Conservation (phyloP, 2,329 filamentous ascomycete genomes). For the Xylaria sp. region DNA sequence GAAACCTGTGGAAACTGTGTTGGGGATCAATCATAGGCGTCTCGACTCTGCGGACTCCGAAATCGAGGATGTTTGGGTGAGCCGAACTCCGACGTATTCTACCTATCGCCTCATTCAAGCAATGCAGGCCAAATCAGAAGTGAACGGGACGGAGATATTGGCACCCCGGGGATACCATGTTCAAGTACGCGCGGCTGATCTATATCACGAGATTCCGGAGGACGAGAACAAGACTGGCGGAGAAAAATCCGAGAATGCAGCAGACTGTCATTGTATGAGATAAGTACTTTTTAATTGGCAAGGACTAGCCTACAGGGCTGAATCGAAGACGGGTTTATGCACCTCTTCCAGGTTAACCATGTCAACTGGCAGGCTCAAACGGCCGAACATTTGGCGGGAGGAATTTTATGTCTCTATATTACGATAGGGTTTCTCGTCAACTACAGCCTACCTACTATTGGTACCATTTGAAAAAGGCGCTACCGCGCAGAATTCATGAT, state of each 20-base stretch:
- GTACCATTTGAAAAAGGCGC: background rate
- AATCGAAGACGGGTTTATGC: constrained; percentile 1
- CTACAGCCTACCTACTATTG: background rate
- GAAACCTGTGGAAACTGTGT: background rate
- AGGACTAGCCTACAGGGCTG: constrained; percentile 2
- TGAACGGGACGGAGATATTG: background rate
- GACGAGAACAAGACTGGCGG: background rate
- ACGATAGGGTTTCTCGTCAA: too few species aligned
- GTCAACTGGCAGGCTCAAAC: background rate
- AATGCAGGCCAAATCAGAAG: background rate
- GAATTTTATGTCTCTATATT: background rate
- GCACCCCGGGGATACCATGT: background rate
- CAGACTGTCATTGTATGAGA: background rate
- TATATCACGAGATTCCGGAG: background rate
- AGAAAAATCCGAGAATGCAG: background rate
- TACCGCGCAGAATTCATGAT: background rate
- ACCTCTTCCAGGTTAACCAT: constrained; percentile 1
- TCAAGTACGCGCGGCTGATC: constrained; percentile 15
- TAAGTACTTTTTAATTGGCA: background rate
- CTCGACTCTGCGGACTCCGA: constrained; percentile 5
- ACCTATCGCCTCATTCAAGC: background rate
- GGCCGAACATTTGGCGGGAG: background rate
- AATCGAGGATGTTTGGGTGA: background rate
- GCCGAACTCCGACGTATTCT: background rate
- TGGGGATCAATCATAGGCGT: background rate